Conservation (phyloP, 176 grass and related monocot genomes). For the Paspalum vaginatum region DNA sequence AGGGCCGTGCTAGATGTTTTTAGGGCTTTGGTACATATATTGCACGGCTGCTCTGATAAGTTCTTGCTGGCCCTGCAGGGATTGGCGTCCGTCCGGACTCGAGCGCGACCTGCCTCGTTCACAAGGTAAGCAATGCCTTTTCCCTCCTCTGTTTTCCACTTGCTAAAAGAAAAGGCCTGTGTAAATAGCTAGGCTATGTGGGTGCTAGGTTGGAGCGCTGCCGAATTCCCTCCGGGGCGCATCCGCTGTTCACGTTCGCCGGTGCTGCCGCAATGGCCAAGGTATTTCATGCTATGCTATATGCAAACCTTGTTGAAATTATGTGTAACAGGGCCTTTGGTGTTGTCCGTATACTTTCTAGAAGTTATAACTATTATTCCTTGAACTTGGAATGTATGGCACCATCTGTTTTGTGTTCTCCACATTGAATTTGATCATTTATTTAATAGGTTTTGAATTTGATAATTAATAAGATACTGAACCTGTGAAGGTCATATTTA, state of each 20-base stretch:
- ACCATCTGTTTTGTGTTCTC: not conserved
- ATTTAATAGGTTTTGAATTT: not conserved
- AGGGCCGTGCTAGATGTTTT: not conserved
- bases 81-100: not conserved
- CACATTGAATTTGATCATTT: not conserved
- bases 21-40: not conserved
- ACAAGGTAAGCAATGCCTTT: not conserved
- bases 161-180: not conserved
- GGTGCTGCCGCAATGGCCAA: not conserved
- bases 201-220: not conserved
- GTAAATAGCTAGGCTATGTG: not conserved
- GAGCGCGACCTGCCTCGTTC: not conserved
- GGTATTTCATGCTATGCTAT: constrained; percentile 7
- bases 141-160: not conserved
- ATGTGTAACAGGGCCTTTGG: not conserved
- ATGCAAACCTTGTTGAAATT: not conserved
- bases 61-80: not conserved
- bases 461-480: not conserved
- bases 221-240: not conserved
- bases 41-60: not conserved
- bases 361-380: not conserved
- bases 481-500: not conserved
- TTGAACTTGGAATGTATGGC: not conserved
- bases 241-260: not conserved
- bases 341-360: not conserved